Evolutionary conservation across 1,284 basidiomycete genomes (phyloP), one percentile per base, ranked within the genome.

Genomic region (Kwoniella shivajii): DNA sequence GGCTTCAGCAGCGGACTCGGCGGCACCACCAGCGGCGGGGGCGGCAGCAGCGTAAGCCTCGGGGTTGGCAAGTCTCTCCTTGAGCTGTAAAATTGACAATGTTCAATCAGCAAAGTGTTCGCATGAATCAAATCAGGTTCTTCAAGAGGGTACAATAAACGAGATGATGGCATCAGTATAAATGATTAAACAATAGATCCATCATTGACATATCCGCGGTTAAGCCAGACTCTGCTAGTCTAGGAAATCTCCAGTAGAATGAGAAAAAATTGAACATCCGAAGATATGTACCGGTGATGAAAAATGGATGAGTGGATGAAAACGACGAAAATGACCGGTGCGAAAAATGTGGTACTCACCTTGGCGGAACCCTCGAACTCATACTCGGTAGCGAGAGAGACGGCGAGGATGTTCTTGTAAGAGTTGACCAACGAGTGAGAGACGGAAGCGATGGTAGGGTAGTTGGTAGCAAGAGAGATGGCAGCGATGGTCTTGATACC

Each of bases 371-470:
- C 92, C 77, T 96, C 92, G 79, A 98, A 98, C 64, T 87, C 86
- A 86, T 92, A 95, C 55, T 99, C 95, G 68, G 95, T 97, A 57
- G 85, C 88, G 65, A 99, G 81, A 54, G 94, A 88, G 74, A 99
- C 80, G 56, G 91, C 89, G 66, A 99, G 81, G 66, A 96, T 79
- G 85, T 98, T 97, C 88, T 99, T 99, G 90, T 98, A 99, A 50
- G 91, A 85, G 84, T 98, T 97, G 85, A 99, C 92, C 61, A 99
- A 85, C 44, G 89, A 89, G 85, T 99, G 95, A 59, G 85, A 82
- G 69, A 98, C 87, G 57, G 93, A 97, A 67, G 89, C 93, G 68
- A 99, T 82, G 63, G 95, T 99, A 54, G 95, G 95, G 85, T 95
- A 95, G 80, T 92, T 87, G 78, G 95, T 83, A 29, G 95, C 95